Evolutionary conservation across 2,329 filamentous ascomycete genomes (phyloP).

Genomic region (Sphaerulina musiva): DNA sequence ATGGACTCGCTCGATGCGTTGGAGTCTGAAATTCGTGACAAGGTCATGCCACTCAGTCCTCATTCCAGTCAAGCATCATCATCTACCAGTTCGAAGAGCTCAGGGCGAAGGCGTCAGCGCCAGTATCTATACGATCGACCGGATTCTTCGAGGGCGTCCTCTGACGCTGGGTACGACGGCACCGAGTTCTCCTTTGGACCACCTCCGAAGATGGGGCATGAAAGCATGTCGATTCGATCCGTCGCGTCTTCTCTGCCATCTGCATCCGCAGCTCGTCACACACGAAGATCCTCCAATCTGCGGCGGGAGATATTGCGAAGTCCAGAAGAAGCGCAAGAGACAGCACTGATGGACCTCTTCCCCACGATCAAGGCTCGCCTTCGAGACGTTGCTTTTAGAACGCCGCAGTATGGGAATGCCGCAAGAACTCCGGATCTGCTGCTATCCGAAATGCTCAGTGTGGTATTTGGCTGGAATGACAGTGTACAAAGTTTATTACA

Average conservation of each 20-base stretch:
- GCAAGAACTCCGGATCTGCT: conserved; percentile 60
- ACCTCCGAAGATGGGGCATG: conserved; percentile 28
- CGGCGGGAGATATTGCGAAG: conserved; percentile 75
- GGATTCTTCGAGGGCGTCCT: conserved; percentile 33
- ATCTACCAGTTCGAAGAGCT: conserved; percentile 55
- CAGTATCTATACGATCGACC: conserved; percentile 45
- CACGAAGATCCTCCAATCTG: conserved; percentile 58
- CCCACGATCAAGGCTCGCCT: conserved; percentile 75
- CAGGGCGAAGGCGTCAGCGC: conserved; percentile 36
- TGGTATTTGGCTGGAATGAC: conserved; percentile 91
- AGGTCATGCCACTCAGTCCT: conserved; percentile 61
- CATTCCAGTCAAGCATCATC: conserved; percentile 56
- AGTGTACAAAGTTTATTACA: conserved; percentile 74
- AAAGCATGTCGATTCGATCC: conserved; percentile 42
- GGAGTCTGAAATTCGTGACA: conserved; percentile 48
- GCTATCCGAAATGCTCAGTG: conserved; percentile 80
- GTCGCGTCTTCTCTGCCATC: conserved; percentile 41
- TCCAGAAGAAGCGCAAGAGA: conserved; percentile 59
- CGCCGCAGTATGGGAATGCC: conserved; percentile 49
- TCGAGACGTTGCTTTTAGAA: conserved; percentile 74
- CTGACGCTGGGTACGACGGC: conserved; percentile 29
- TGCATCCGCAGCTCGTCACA: conserved; percentile 13
- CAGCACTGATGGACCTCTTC: conserved; percentile 66
- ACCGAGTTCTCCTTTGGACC: conserved; percentile 37
- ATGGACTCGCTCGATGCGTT: conserved; percentile 57